Evolutionary conservation across 176 grass and related monocot genomes (phyloP).

Genomic region (Poa pratensis): DNA sequence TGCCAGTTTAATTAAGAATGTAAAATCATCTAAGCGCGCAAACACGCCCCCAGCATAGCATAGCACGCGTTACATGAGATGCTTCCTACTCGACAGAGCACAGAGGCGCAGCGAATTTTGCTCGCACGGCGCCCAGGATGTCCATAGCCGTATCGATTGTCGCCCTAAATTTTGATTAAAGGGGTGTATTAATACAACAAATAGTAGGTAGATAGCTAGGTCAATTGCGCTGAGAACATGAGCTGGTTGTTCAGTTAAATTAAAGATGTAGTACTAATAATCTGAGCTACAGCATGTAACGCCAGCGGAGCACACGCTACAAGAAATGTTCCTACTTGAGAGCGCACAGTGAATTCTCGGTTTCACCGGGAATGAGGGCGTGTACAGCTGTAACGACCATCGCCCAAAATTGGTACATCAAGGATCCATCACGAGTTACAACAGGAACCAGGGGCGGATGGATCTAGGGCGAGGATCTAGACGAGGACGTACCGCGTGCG

Average conservation of each 20-base stretch:
- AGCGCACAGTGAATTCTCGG: background rate
- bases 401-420: background rate
- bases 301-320: background rate
- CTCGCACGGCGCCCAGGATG: background rate
- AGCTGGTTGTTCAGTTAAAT: too few species aligned
- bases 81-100: background rate
- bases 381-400: background rate
- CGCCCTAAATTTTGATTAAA: too few species aligned
- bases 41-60: background rate
- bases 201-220: too few species aligned
- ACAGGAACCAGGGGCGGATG: background rate
- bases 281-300: background rate
- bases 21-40: background rate
- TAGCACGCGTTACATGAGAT: background rate
- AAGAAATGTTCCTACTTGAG: background rate
- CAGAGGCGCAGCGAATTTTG: background rate
- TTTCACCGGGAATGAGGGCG: background rate
- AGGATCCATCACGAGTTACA: background rate
- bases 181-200: too few species aligned
- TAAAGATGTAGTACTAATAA: too few species aligned
- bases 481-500: background rate
- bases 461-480: background rate
- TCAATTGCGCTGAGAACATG: too few species aligned
- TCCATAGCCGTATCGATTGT: too few species aligned
- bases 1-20: background rate